These are phyloP conservation scores for Nephelium lappaceum DNA, from an alignment of 345 rosid genomes.

Conservation along the genomic window DNA sequence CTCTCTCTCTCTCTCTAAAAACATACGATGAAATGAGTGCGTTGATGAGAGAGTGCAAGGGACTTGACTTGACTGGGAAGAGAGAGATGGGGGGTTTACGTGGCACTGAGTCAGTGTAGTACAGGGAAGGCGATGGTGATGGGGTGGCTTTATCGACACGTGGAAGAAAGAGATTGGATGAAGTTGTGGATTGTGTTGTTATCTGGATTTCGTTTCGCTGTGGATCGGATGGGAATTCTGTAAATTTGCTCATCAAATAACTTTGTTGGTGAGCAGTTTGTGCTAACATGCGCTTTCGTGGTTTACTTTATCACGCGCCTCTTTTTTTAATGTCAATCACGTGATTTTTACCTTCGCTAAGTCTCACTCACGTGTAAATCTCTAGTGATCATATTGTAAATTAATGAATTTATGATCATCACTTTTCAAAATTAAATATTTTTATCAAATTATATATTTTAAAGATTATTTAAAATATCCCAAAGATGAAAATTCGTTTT, in stretches of 20 bases:
- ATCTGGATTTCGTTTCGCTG: constrained; percentile 52
- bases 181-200: constrained; percentile 45
- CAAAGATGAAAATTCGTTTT: too few species aligned
- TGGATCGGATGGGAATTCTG: constrained; percentile 17
- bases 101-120: background rate
- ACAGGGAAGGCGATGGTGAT: constrained; percentile 26
- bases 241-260: constrained; percentile 8
- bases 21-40: background rate
- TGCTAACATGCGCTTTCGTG: background rate
- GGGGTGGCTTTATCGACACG: constrained; percentile 37
- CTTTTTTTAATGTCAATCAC: background rate
- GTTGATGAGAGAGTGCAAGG: background rate
- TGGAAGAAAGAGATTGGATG: constrained; percentile 41
- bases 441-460: too few species aligned
- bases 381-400: too few species aligned
- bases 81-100: constrained; percentile 8
- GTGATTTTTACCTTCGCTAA: background rate
- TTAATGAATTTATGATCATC: too few species aligned
- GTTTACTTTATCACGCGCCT: background rate
- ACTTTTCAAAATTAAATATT: too few species aligned
- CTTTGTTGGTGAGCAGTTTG: too few species aligned
- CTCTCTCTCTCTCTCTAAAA: background rate
- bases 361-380: background rate
- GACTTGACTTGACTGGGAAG: background rate
- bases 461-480: too few species aligned